Evolutionary conservation across 1,139 yeast species (phyloP), one percentile per base, ranked within the genome.

Genomic region (Magnusiomyces fungicola): DNA sequence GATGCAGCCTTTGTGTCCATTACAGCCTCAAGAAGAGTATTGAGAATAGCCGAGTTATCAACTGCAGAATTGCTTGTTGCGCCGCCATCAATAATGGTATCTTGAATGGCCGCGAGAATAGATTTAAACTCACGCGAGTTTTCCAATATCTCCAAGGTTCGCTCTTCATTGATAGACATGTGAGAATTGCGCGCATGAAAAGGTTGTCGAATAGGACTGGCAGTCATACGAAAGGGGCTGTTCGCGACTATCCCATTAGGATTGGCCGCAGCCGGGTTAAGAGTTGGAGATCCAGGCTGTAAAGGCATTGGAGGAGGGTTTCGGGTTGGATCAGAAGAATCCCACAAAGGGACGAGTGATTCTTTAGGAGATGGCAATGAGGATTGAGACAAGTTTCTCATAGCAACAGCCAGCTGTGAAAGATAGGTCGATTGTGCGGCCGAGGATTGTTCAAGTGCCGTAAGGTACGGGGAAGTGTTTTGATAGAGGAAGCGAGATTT

Each of bases 241-340:
- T 21, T 50, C 36, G 6, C 52, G 38, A 30, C 59, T 49, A 19
- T 60, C 48, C 62, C 59, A 56, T 40, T 58, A 58, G 32, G 45
- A 19, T 37, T 27, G 37, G 37, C 34, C 41, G 23, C 51, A 50
- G 60, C 63, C 12, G 49, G 48, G 55, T 45, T 55, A 48, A 60
- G 58, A 54, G 58, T 56, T 51, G 63, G 64, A 42, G 68, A 65
- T 56, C 64, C 67, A 2, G 64, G 61, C 18, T 55, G 68, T 16
- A 58, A 51, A 9, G 73, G 72, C 54, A 68, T 52, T 4, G 72
- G 69, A 1, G 69, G 69, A 18, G 72, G 72, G 38, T 68, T 67
- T 51, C 71, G 56, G 41, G 57, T 52, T 2, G 72, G 72, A 49
- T 69, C 70, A 33, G 66, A 62, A 16, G 70, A 66, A 47, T 66